Evolutionary conservation across 2,329 filamentous ascomycete genomes (phyloP).

Genomic region (Aspergillus sp.): DNA sequence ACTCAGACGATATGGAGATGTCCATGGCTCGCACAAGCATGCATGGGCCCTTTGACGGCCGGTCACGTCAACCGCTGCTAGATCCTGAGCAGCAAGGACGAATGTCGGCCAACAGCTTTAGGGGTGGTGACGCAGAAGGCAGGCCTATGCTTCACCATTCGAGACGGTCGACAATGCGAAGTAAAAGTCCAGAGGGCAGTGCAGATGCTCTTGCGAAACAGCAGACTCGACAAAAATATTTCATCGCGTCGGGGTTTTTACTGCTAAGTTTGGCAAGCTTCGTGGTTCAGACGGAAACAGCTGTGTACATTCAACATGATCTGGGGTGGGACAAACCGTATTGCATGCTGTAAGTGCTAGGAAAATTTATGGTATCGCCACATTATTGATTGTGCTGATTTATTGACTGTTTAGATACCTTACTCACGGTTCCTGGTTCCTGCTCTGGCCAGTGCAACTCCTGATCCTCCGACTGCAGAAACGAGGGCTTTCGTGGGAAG

Average conservation of each 20-base stretch:
- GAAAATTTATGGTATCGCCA: background rate
- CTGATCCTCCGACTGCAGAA: slow-evolving; percentile 77
- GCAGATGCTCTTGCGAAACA: slow-evolving; percentile 63
- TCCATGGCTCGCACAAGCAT: slow-evolving; percentile 47
- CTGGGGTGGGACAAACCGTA: slow-evolving; percentile 98
- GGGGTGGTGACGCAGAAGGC: slow-evolving; percentile 33
- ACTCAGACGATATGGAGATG: slow-evolving; percentile 45
- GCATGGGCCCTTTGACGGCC: slow-evolving; percentile 49
- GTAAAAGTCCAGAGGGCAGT: slow-evolving; percentile 72
- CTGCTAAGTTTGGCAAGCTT: slow-evolving; percentile 82
- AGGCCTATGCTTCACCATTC: slow-evolving; percentile 44
- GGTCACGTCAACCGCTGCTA: slow-evolving; percentile 56
- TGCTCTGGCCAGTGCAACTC: slow-evolving; percentile 86
- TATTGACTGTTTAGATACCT: slow-evolving; percentile 58
- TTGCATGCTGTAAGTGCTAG: slow-evolving; percentile 80
- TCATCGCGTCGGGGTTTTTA: slow-evolving; percentile 82
- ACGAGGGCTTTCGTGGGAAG: slow-evolving; percentile 72
- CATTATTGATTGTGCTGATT: background rate
- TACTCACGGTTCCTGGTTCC: slow-evolving; percentile 89
- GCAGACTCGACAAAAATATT: slow-evolving; percentile 78
- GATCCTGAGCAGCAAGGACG: slow-evolving; percentile 46
- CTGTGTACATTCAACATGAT: slow-evolving; percentile 89
- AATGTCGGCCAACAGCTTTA: slow-evolving; percentile 31
- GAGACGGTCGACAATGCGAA: slow-evolving; percentile 70
- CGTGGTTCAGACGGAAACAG: slow-evolving; percentile 91